These are phyloP conservation scores for Botrytis byssoidea DNA, from an alignment of 2,329 filamentous ascomycete genomes.

Conservation along the genomic window DNA sequence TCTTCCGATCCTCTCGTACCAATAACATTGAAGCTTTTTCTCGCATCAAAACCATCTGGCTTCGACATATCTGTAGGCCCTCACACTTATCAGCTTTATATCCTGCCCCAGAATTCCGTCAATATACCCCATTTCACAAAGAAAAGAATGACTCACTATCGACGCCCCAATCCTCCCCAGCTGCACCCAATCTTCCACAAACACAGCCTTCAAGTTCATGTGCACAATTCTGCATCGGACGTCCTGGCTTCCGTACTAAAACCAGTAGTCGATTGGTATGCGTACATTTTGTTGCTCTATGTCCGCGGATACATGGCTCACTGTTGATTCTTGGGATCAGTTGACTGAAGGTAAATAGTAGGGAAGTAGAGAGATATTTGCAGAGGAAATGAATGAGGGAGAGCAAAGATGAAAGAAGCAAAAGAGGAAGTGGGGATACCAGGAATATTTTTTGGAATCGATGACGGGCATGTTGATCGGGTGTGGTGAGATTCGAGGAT, in stretches of 20 bases:
- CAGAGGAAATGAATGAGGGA: not conserved
- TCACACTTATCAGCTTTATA: not conserved
- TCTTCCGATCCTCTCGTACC: not conserved
- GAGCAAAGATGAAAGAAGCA: not conserved
- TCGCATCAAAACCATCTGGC: not conserved
- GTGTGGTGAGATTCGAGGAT: not conserved
- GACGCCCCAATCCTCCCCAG: not conserved
- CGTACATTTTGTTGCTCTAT: conserved; percentile 33
- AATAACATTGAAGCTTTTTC: not conserved
- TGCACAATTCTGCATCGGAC: conserved; percentile 35
- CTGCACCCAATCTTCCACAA: not conserved
- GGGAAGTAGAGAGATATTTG: fast-evolving
- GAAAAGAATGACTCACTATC: not conserved
- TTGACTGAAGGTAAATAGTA: not conserved
- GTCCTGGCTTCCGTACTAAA: conserved; percentile 35
- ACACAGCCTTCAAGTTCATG: conserved; percentile 30
- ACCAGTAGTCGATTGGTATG: conserved; percentile 34
- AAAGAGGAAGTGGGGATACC: conserved; percentile 25
- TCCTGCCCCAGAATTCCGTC: not conserved
- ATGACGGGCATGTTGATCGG: conserved; percentile 33
- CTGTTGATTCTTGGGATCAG: conserved; percentile 18
- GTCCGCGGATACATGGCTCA: conserved; percentile 36
- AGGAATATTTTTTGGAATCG: conserved; percentile 36
- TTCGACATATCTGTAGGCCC: not conserved
- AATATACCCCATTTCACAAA: not conserved